Evolutionary conservation across 768 basidiomycete species (phyloP), one percentile per base, ranked within the genome.

Genomic region (Suillus tomentosus): DNA sequence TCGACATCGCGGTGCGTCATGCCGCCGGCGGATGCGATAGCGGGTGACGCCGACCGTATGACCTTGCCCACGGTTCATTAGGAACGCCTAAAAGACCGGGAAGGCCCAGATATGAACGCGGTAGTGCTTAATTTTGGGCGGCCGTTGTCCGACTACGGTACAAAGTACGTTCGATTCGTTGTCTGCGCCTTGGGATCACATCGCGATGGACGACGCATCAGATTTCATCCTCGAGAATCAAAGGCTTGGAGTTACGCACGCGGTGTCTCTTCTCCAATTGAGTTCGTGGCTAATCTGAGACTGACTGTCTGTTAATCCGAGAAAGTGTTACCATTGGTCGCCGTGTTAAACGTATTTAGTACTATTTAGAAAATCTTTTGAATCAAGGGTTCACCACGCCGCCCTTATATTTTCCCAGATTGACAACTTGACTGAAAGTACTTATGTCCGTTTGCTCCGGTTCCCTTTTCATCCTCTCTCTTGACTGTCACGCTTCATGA

Each of bases 391-490:
- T 34, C 19, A 55, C 22, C 36, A 37, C 55, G 55, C 55, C 55
- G 55, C 55, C 36, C 36, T 56, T n/a, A 37, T 36, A 36, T 55
- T 56, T 56, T 55, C 55, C 55, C 55, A 56, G 36, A 56, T 56
- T 56, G 51, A 5, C 51, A 34, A 31, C 34, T 55, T 36, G 55
- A 27, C 24, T 51, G 50, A 51, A 37, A 56, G 55, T 56, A 56
- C 55, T 56, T 57, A 57, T 57, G 56, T 57, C 56, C 56, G 56
- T 24, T 57, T 40, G 10, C 1, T 39, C 56, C 56, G 56, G 40
- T 57, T 40, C 37, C 56, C 22, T 24, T 57, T 54, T n/a, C 53
- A 54, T 54, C 53, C 53, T 54, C 22, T 37, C 54, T 24, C 36
- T 39, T 22, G 19, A 56, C 37, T 57, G 22, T 57, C 24, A 57